phyloP scores from a whole-genome alignment of 2,329 filamentous ascomycete genomes.

The Harringtonia aguacate region DNA sequence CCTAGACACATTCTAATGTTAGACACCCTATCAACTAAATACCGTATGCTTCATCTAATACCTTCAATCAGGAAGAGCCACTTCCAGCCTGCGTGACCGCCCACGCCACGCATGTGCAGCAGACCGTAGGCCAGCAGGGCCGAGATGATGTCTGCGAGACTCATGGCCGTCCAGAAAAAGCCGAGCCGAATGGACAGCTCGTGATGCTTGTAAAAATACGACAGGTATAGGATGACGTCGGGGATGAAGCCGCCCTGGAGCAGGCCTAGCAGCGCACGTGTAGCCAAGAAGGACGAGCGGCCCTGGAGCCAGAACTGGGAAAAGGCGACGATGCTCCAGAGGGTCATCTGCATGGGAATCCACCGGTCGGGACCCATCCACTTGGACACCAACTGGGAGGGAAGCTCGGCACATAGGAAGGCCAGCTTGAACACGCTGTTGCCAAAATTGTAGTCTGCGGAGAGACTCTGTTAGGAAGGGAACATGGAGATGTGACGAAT shows the following conservation, averaged over 20 bases:
- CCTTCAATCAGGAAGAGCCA: slow-evolving; percentile 48
- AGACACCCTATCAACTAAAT: too few relatives aligned
- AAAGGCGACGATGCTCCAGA: slow-evolving; percentile 42
- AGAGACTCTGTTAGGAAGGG: not conserved
- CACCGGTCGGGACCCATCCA: slow-evolving; percentile 47
- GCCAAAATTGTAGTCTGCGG: slow-evolving; percentile 32
- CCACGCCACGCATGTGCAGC: slow-evolving; percentile 27
- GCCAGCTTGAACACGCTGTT: slow-evolving; percentile 36
- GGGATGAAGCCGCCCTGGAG: slow-evolving; percentile 37
- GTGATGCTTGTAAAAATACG: slow-evolving; percentile 31
- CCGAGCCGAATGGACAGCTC: slow-evolving; percentile 27
- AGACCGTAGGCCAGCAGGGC: slow-evolving; percentile 27
- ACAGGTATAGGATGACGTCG: slow-evolving; percentile 30
- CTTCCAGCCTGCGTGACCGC: slow-evolving; percentile 26
- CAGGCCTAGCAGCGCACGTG: slow-evolving; percentile 26
- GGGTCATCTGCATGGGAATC: slow-evolving; percentile 48
- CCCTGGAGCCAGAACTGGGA: slow-evolving; percentile 33
- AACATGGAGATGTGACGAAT: not conserved
- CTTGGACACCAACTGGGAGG: slow-evolving; percentile 49
- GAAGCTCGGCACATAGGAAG: slow-evolving; percentile 46
- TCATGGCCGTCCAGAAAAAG: slow-evolving; percentile 31
- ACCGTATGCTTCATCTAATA: too few relatives aligned
- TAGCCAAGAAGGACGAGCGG: slow-evolving; percentile 25
- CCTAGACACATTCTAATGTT: too few relatives aligned
- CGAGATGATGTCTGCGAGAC: slow-evolving; percentile 26